Conservation (phyloP, 768 basidiomycete genomes). For the Neoboletus subvelutipes region DNA sequence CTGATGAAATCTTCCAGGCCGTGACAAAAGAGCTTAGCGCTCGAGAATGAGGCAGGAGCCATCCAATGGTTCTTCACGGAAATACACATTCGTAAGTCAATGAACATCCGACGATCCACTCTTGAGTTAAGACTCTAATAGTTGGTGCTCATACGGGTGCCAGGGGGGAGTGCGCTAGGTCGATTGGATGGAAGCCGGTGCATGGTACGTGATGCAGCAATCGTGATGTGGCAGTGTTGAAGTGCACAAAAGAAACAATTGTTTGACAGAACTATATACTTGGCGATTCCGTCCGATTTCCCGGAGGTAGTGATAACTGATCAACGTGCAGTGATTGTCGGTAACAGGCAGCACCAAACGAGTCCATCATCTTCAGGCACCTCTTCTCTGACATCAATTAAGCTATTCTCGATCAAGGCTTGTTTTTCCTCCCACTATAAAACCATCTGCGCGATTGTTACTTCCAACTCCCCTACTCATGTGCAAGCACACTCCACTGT, state of each 20-base stretch:
- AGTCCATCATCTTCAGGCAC: background rate
- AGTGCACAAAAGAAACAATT: background rate
- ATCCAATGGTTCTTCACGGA: constrained; percentile 43
- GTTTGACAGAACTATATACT: background rate
- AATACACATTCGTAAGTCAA: constrained; percentile 16
- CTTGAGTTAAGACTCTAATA: constrained; percentile 10
- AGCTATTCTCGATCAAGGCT: background rate
- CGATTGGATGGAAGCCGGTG: constrained; percentile 22
- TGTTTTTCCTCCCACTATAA: constrained; percentile 5
- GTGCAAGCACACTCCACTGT: background rate
- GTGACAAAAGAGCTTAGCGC: constrained; percentile 38
- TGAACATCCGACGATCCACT: background rate
- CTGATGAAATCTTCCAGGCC: constrained; percentile 41
- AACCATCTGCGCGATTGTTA: background rate
- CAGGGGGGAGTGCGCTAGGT: constrained; percentile 7
- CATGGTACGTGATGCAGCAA: constrained; percentile 42
- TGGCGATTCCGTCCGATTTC: background rate
- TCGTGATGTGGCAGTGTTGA: constrained; percentile 32
- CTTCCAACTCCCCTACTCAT: background rate
- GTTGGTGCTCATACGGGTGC: constrained; percentile 17
- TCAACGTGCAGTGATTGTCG: background rate
- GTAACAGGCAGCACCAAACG: constrained; percentile 5
- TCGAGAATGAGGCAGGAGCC: constrained; percentile 4
- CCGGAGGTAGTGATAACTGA: background rate
- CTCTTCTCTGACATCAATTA: background rate